Evolutionary conservation across 2,329 filamentous ascomycete genomes (phyloP).

Genomic region (Diplodia scrobiculata): DNA sequence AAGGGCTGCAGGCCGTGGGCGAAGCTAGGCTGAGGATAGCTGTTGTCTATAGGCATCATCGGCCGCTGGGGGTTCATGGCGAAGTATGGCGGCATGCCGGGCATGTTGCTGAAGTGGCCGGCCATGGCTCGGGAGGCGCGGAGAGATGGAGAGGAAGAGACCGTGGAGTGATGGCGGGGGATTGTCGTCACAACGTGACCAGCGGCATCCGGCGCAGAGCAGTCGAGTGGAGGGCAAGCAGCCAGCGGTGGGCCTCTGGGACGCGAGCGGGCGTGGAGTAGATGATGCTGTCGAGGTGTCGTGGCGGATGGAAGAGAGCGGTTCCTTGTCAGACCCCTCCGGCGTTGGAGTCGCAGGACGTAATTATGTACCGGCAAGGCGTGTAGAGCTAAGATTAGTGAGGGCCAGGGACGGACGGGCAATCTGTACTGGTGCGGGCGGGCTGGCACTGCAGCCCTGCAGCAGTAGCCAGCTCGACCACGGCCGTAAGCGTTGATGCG

Average conservation of each 20-base stretch:
- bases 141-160: constrained; percentile 11
- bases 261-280: neutral
- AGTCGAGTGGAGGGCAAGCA: neutral
- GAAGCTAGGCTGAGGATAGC: constrained; percentile 34
- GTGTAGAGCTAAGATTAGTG: constrained; percentile 29
- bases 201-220: constrained; percentile 18
- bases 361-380: constrained; percentile 29
- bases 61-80: constrained; percentile 40
- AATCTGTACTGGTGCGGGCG: constrained; percentile 14
- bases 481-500: constrained; percentile 28
- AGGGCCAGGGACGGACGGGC: constrained; percentile 27
- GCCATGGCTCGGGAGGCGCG: constrained; percentile 39
- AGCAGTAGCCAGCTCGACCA: constrained; percentile 12
- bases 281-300: constrained; percentile 39
- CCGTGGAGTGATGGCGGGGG: constrained; percentile 12
- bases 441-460: constrained; percentile 17
- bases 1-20: constrained; percentile 36
- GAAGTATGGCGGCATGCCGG: constrained; percentile 40
- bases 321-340: constrained; percentile 26
- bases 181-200: constrained; percentile 3
- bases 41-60: constrained; percentile 39
- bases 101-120: constrained; percentile 44
- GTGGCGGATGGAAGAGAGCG: constrained; percentile 14
- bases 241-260: neutral
- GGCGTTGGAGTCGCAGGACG: constrained; percentile 24